Evolutionary conservation across 2,329 filamentous ascomycete species (phyloP), one percentile per base, ranked within the genome.

Genomic region (Hypoxylon sp.): DNA sequence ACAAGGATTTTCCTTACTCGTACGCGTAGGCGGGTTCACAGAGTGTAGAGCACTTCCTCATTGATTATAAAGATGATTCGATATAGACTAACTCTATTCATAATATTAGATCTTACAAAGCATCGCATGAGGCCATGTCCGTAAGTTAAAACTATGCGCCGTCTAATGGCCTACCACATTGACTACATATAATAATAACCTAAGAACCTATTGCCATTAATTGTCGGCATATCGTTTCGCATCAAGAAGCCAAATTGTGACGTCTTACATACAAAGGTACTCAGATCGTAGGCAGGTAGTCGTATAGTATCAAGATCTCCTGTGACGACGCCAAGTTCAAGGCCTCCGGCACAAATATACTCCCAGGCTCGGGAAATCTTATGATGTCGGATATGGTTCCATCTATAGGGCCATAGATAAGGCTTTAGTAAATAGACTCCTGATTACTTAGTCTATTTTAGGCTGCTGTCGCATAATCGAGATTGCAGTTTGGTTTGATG

Each of bases 301-400:
- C 39, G 24, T 46, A 9, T 26, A 42, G 5, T 58, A 48, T 52
- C 31, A 14, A 53, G 44, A 59, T n/a, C 35, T 46, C 59, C 59
- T 68, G 62, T 54, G 59, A 71, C 59, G 52, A 19, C 17, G 65
- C 65, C 65, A 71, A 68, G 68, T 63, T 22, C 57, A 61, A n/a
- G 9, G 13, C 61, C 54, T 37, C 58, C 65, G 68, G 65, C 58
- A 70, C 26, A n/a, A 48, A 65, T 35, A 39, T 68, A 24, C 54
- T 53, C 55, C 68, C 42, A 58, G 52, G 57, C 35, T 33, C 24
- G 24, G 48, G 22, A 17, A 59, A 53, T 63, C 65, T 68, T 71
- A 70, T 59, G 55, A 71, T 63, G 54, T 55, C 58, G 54, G 24
- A 66, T 63, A 68, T 63, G 51, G 58, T 53, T 66, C 65, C 58